Base-by-base conservation (phyloP, 2,329 filamentous ascomycete genomes). In the Diplodia scrobiculata region DNA sequence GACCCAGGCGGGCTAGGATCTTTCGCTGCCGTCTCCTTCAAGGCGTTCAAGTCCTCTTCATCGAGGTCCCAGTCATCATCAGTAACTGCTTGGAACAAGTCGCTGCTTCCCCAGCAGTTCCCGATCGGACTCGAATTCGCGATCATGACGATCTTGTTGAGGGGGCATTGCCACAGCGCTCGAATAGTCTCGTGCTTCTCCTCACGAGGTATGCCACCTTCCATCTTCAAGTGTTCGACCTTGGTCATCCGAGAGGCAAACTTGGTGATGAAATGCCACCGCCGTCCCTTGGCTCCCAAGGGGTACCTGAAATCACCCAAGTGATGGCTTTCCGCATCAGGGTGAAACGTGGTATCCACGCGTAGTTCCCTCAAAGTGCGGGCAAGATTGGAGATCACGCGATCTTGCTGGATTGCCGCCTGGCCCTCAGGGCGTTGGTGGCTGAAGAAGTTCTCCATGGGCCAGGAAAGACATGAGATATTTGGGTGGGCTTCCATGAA, bases 111-210 rank as follows among this genome's bases (percentile, higher is more conserved):
- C 80, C 80, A 82, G 1, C 77, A 79, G 62, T 83, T 82, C 5
- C 80, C 81, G 3, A 79, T 68, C 0, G 80, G 78, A 38, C 75
- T 79, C 10, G 74, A 75, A 2, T 79, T 74, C 5, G 80, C 80
- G 25, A 82, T 82, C 68, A 82, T 73, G 21, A 82, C 79, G 14
- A 82, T 70, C 67, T 81, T 82, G 67, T 78, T 72, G 4, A 83
- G 66, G 0, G 77, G 76, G 54, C 77, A 82, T 48, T 68, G 71
- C 66, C 77, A 75, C 11, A 82, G 65, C 2, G 81, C 80, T 7
- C 79, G 76, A 3, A 82, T 63, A 13, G 77, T 74, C 66, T 83
- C 81, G 29, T 80, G 75, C 63, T 80, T 79, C 68, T 82, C 81
- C 67, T 82, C 80, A 10, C 79, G 74, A 0, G 80, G 79, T 50